A percentile compares a stretch with the other conserved stretches of the same genome.
Evolutionary conservation across 2,329 filamentous ascomycete genomes (phyloP).

Genomic region (Colletotrichum chlorophyti): DNA sequence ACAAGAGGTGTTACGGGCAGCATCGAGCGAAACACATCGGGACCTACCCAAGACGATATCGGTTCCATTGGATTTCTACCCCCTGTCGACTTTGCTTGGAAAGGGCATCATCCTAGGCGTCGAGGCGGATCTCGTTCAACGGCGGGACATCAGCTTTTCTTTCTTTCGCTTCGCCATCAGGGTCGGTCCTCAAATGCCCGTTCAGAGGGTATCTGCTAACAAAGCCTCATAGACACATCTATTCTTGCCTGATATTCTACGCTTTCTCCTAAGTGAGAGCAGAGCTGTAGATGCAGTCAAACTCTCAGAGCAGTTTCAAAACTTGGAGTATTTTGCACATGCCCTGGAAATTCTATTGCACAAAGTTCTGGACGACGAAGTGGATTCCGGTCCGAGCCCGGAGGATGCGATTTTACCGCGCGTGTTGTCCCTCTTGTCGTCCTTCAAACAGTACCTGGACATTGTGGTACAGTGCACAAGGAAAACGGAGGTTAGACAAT

Average conservation of each 20-base stretch:
- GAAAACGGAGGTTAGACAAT: constrained; percentile 94
- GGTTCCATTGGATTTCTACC: constrained; percentile 93
- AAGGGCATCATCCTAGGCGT: constrained; percentile 92
- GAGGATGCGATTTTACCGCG: constrained; percentile 70
- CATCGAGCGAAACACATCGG: constrained; percentile 67
- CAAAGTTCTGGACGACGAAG: constrained; percentile 92
- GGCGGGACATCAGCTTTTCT: constrained; percentile 89
- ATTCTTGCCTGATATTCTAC: constrained; percentile 87
- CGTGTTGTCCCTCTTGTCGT: constrained; percentile 70
- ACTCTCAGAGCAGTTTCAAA: constrained; percentile 83
- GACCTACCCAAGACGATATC: constrained; percentile 78
- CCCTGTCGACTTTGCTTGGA: constrained; percentile 82
- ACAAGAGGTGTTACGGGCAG: constrained; percentile 79
- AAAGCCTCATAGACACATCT: constrained; percentile 74
- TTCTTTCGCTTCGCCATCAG: constrained; percentile 88
- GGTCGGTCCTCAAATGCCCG: constrained; percentile 87
- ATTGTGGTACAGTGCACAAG: constrained; percentile 96
- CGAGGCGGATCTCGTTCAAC: constrained; percentile 91
- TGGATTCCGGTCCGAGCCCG: constrained; percentile 72
- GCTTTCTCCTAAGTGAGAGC: constrained; percentile 77
- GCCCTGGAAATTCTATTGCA: constrained; percentile 92
- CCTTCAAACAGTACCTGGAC: constrained; percentile 86
- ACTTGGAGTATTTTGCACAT: constrained; percentile 90
- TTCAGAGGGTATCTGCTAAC: constrained; percentile 76
- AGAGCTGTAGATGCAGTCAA: constrained; percentile 82